Conservation (phyloP, 1,284 basidiomycete species). For the Peniophora sp. region DNA sequence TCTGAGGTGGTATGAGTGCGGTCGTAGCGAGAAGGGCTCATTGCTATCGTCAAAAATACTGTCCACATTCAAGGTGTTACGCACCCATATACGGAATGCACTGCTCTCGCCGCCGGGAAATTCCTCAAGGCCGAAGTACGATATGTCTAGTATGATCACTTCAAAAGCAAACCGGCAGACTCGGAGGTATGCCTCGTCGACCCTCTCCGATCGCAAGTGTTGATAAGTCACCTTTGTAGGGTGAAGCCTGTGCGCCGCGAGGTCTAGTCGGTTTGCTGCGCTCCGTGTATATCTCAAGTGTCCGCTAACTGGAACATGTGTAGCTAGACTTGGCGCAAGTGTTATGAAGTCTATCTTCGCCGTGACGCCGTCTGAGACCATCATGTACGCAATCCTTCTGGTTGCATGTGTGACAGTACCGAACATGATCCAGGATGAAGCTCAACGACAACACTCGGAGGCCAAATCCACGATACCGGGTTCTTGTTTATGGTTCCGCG, state of each 20-base stretch:
- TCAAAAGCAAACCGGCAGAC: conserved; percentile 83
- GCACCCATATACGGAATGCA: conserved; percentile 83
- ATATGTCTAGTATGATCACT: conserved; percentile 92
- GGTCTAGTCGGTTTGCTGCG: conserved; percentile 70
- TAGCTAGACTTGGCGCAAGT: conserved; percentile 91
- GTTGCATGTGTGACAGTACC: neutral
- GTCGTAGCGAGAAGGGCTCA: conserved; percentile 52
- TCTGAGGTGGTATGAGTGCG: neutral
- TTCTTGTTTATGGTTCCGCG: conserved; percentile 81
- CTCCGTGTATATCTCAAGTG: conserved; percentile 1
- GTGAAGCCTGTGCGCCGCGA: conserved; percentile 79
- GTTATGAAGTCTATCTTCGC: conserved; percentile 93
- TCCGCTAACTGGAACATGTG: conserved; percentile 2
- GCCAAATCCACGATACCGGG: conserved; percentile 77
- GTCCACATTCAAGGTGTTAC: conserved; percentile 62
- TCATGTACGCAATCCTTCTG: conserved; percentile 67
- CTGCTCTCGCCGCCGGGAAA: conserved; percentile 86
- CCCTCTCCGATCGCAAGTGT: too few species aligned
- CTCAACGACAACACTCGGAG: conserved; percentile 92
- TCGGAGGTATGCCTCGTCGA: too few species aligned
- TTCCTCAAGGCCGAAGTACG: conserved; percentile 89
- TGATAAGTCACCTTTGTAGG: too few species aligned
- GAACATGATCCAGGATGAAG: conserved; percentile 69
- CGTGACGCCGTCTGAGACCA: conserved; percentile 96
- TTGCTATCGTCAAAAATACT: conserved; percentile 66